Evolutionary conservation across 2,329 filamentous ascomycete species (phyloP).

Genomic region (Fusarium brachygibbosum): DNA sequence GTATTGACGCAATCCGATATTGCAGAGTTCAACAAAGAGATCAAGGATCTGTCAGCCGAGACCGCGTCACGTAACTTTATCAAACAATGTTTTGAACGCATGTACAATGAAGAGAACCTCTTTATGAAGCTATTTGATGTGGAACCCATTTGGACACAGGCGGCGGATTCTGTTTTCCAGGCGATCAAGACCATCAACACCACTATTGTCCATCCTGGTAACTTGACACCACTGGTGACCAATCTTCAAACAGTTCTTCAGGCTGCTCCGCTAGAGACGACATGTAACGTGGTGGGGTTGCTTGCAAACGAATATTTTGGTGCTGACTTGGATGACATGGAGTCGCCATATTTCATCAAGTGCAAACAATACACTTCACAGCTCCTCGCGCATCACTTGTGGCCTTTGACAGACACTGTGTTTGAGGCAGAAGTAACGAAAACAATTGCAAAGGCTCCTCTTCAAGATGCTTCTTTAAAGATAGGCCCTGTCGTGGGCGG

Average conservation of each 20-base stretch:
- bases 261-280: slow-evolving; percentile 61
- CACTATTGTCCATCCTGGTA: slow-evolving; percentile 66
- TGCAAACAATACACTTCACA: slow-evolving; percentile 69
- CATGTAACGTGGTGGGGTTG: slow-evolving; percentile 70
- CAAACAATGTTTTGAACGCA: slow-evolving; percentile 71
- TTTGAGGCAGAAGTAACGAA: slow-evolving; percentile 70
- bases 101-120: slow-evolving; percentile 67
- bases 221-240: slow-evolving; percentile 65
- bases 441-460: slow-evolving; percentile 64
- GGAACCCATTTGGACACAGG: slow-evolving; percentile 66
- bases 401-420: slow-evolving; percentile 66
- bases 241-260: slow-evolving; percentile 65
- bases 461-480: slow-evolving; percentile 63
- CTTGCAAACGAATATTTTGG: slow-evolving; percentile 70
- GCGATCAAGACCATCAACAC: slow-evolving; percentile 64
- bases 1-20: slow-evolving; percentile 67
- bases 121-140: slow-evolving; percentile 69
- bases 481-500: slow-evolving; percentile 64
- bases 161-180: slow-evolving; percentile 65
- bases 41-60: slow-evolving; percentile 64
- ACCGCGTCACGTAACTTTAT: slow-evolving; percentile 70
- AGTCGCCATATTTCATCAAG: slow-evolving; percentile 66
- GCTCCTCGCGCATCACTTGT: slow-evolving; percentile 69
- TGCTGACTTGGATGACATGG: slow-evolving; percentile 69
- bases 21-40: slow-evolving; percentile 67